Conservation (phyloP, 177 flowering plant genomes). For the Vitis hybrid region DNA sequence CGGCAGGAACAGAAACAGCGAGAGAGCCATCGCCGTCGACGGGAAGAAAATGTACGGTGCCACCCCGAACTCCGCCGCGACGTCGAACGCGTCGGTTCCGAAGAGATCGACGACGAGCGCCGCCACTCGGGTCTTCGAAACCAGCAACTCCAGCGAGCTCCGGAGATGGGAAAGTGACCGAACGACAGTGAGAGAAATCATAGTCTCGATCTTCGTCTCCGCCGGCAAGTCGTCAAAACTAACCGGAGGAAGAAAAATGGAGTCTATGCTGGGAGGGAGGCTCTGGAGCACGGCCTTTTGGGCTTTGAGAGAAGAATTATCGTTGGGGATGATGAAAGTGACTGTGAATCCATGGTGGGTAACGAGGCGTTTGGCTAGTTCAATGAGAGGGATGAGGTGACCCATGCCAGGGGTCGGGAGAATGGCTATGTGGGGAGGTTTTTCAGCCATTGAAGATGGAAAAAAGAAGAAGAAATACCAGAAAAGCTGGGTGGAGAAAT, state of each 20-base stretch:
- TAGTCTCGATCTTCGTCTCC: conserved; percentile 25
- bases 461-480: neutral
- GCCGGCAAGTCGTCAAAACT: conserved; percentile 22
- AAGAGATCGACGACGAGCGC: conserved; percentile 57
- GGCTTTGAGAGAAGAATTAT: conserved; percentile 40
- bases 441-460: neutral
- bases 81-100: conserved; percentile 50
- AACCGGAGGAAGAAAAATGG: conserved; percentile 30
- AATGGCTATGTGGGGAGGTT: conserved; percentile 23
- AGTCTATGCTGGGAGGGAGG: conserved; percentile 20
- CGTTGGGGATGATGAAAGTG: conserved; percentile 47
- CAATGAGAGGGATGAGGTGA: conserved; percentile 41
- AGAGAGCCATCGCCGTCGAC: conserved; percentile 41
- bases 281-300: conserved; percentile 36
- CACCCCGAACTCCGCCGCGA: conserved; percentile 38
- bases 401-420: conserved; percentile 53
- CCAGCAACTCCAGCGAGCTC: conserved; percentile 18
- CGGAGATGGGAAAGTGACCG: conserved; percentile 49
- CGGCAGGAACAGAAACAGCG: conserved; percentile 38
- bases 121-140: neutral
- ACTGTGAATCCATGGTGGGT: conserved; percentile 26
- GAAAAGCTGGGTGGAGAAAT: too few relatives aligned
- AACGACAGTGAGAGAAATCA: conserved; percentile 39
- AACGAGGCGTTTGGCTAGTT: conserved; percentile 41
- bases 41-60: conserved; percentile 50